phyloP scores from a whole-genome alignment of 1,139 yeast species.

The Diutina mesorugosa region DNA sequence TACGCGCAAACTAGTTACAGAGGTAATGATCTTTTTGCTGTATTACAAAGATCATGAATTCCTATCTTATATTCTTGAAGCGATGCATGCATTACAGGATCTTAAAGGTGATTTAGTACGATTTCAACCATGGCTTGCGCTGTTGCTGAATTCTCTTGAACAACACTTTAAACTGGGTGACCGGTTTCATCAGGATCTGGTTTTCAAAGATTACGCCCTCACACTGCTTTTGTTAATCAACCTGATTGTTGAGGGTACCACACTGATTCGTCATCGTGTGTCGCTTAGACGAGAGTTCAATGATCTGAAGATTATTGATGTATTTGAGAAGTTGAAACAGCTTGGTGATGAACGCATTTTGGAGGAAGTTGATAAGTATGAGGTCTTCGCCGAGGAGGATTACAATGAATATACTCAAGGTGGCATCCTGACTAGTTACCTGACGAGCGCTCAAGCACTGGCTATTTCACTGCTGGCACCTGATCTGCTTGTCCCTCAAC shows the following conservation, averaged over 20 bases:
- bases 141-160: conserved; percentile 24
- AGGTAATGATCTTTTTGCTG: conserved; percentile 25
- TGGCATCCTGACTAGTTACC: background rate
- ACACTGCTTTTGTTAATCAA: conserved; percentile 33
- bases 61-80: conserved; percentile 18
- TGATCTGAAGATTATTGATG: conserved; percentile 23
- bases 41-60: conserved; percentile 9
- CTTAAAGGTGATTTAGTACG: conserved; percentile 20
- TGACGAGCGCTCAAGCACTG: background rate
- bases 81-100: conserved; percentile 23
- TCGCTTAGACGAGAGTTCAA: conserved; percentile 26
- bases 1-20: conserved; percentile 30
- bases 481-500: background rate
- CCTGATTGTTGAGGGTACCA: conserved; percentile 25
- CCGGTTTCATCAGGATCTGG: conserved; percentile 7
- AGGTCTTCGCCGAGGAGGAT: conserved; percentile 28
- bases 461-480: background rate
- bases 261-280: conserved; percentile 17
- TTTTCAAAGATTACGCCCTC: conserved; percentile 27
- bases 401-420: conserved; percentile 7
- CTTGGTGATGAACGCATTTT: conserved; percentile 26
- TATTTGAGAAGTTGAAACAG: conserved; percentile 24
- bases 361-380: conserved; percentile 33
- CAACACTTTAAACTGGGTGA: conserved; percentile 9
- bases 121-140: conserved; percentile 30